These are phyloP conservation scores for Ceriops zippeliana DNA, from an alignment of 345 rosid genomes.

Conservation along the genomic window DNA sequence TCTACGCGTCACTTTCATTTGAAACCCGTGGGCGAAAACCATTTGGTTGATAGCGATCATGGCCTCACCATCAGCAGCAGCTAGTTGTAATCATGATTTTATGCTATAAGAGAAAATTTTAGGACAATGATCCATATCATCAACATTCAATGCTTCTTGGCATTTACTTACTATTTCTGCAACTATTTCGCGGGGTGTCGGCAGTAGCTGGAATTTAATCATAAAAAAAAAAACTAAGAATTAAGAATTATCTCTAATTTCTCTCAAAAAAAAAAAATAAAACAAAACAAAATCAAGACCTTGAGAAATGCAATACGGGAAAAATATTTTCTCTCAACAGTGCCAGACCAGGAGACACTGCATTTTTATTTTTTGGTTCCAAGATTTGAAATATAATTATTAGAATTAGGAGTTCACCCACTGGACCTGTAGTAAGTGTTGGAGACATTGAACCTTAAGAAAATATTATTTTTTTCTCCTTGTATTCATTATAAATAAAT, in stretches of 20 bases:
- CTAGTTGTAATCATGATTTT: slow-evolving; percentile 25
- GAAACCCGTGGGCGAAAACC: not conserved
- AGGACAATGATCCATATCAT: not conserved
- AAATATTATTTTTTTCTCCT: too few relatives aligned
- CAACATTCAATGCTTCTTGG: slow-evolving; percentile 30
- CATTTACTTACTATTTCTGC: not conserved
- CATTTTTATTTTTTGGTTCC: too few relatives aligned
- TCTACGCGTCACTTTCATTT: slow-evolving; percentile 20
- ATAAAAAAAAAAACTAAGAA: too few relatives aligned
- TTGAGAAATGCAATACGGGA: too few relatives aligned
- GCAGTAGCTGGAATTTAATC: not conserved
- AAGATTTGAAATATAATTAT: too few relatives aligned
- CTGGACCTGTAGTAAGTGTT: too few relatives aligned
- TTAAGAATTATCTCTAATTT: not conserved
- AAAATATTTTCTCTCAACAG: too few relatives aligned
- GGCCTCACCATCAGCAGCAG: slow-evolving; percentile 24
- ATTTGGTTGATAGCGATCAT: slow-evolving; percentile 13
- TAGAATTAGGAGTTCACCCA: too few relatives aligned
- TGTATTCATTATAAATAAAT: too few relatives aligned
- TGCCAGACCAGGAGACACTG: too few relatives aligned
- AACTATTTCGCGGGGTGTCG: slow-evolving; percentile 11
- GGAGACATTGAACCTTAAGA: too few relatives aligned
- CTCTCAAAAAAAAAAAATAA: not conserved
- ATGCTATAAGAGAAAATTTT: slow-evolving; percentile 5
- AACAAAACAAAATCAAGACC: not conserved